These are phyloP conservation scores for Candida methanosorbosa DNA, from an alignment of 805 yeast genomes.

Conservation along the genomic window DNA sequence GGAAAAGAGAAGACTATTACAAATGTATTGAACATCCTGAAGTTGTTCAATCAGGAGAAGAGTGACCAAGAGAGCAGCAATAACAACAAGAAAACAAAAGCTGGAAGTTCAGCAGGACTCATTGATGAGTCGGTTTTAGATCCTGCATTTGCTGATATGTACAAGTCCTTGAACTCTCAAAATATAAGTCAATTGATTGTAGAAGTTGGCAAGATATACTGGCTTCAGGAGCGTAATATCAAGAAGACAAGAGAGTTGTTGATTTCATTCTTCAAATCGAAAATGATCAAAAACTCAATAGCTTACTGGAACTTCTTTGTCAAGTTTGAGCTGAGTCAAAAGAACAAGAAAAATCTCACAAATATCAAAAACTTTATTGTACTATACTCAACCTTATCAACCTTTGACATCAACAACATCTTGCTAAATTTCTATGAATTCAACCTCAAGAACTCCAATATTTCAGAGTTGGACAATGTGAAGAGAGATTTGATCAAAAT, in stretches of 20 bases:
- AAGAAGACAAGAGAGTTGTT: slow-evolving; percentile 17
- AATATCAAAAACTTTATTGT: slow-evolving; percentile 38
- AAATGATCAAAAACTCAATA: slow-evolving; percentile 28
- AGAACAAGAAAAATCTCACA: slow-evolving; percentile 36
- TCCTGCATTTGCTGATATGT: slow-evolving; percentile 9
- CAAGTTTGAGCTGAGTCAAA: slow-evolving; percentile 38
- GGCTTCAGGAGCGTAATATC: slow-evolving; percentile 14
- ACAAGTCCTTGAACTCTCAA: slow-evolving; percentile 9
- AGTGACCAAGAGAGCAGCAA: too few relatives aligned
- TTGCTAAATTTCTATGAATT: slow-evolving; percentile 30
- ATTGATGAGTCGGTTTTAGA: slow-evolving; percentile 1
- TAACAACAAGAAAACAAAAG: background rate
- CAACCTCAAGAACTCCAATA: slow-evolving; percentile 18
- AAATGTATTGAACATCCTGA: slow-evolving; percentile 9
- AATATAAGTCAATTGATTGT: slow-evolving; percentile 20
- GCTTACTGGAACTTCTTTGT: slow-evolving; percentile 52
- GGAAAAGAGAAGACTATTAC: slow-evolving; percentile 6
- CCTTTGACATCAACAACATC: slow-evolving; percentile 34
- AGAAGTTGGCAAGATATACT: slow-evolving; percentile 16
- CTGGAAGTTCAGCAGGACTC: background rate
- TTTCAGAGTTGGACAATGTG: slow-evolving; percentile 10
- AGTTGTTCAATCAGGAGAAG: too few relatives aligned
- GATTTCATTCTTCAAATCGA: slow-evolving; percentile 17
- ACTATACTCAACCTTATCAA: slow-evolving; percentile 38
- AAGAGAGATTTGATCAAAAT: slow-evolving; percentile 17